phyloP scores from a whole-genome alignment of 805 yeast genomes.

The Candida nanaspora region DNA sequence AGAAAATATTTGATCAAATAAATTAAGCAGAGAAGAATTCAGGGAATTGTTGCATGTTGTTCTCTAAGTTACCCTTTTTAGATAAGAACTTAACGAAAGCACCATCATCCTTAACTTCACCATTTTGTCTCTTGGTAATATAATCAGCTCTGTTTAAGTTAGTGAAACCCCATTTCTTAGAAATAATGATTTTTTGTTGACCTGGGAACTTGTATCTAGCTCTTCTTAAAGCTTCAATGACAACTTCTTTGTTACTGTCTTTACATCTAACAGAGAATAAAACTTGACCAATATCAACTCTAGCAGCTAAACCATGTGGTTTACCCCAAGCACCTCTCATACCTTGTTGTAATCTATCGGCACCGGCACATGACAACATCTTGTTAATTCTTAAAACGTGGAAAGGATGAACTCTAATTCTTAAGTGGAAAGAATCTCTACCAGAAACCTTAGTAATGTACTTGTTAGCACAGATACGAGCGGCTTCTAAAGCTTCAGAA shows the following conservation, averaged over 20 bases:
- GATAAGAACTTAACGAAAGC: slow-evolving; percentile 98
- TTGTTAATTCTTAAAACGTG: slow-evolving; percentile 99
- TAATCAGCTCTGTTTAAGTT: slow-evolving; percentile 96
- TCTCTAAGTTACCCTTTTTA: slow-evolving; percentile 91
- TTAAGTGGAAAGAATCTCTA: slow-evolving; percentile 99
- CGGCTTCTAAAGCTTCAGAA: slow-evolving; percentile 99
- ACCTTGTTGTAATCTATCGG: slow-evolving; percentile 99
- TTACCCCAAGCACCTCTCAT: slow-evolving; percentile 99
- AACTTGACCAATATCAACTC: slow-evolving; percentile 98
- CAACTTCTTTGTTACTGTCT: slow-evolving; percentile 96
- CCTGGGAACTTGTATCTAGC: slow-evolving; percentile 99
- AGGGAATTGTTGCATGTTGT: slow-evolving; percentile 92
- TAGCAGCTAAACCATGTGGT: slow-evolving; percentile 99
- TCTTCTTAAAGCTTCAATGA: slow-evolving; percentile 99
- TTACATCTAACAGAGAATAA: slow-evolving; percentile 97
- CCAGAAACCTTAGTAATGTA: slow-evolving; percentile 97
- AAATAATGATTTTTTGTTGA: slow-evolving; percentile 98
- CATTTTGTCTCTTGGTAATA: slow-evolving; percentile 88
- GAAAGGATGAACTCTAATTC: slow-evolving; percentile 99
- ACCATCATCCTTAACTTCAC: slow-evolving; percentile 99
- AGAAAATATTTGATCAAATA: not conserved
- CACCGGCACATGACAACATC: slow-evolving; percentile 99
- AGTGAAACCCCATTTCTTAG: slow-evolving; percentile 99
- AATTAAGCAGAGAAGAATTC: slow-evolving; percentile 50
- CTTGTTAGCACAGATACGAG: slow-evolving; percentile 99